phyloP scores from a whole-genome alignment of 1,284 basidiomycete genomes.

The Paramarasmius palmivorus region DNA sequence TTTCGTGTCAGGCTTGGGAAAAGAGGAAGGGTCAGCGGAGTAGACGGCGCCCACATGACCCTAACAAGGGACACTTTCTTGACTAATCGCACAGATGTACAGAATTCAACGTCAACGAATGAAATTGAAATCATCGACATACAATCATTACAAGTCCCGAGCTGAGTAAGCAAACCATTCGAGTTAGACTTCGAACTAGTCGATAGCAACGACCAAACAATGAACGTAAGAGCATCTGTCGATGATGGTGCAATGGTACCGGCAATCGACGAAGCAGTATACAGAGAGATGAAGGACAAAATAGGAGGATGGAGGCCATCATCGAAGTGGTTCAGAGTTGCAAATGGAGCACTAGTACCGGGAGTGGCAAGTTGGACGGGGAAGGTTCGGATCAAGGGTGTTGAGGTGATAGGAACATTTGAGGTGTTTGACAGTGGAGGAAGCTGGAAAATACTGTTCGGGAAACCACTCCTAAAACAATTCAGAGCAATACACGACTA shows the following conservation, averaged over 20 bases:
- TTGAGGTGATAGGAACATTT: conserved; percentile 19
- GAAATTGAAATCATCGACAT: conserved; percentile 6
- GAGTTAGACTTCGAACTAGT: background rate
- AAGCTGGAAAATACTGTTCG: conserved; percentile 31
- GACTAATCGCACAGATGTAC: background rate
- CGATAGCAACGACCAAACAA: background rate
- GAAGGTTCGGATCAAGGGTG: conserved; percentile 17
- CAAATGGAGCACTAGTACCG: conserved; percentile 26
- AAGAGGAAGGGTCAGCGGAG: conserved; percentile 5
- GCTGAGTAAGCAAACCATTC: conserved; percentile 3
- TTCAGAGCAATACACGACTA: conserved; percentile 29
- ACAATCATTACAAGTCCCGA: background rate
- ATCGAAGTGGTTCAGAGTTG: conserved; percentile 23
- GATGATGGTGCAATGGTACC: conserved; percentile 32
- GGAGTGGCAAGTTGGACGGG: conserved; percentile 28
- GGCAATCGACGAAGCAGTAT: conserved; percentile 22
- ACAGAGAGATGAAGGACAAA: conserved; percentile 14
- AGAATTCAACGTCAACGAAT: background rate
- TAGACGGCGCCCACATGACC: background rate
- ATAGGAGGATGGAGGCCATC: conserved; percentile 19
- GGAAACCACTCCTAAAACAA: conserved; percentile 27
- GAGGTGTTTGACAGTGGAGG: conserved; percentile 34
- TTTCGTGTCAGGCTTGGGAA: background rate
- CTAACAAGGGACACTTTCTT: background rate
- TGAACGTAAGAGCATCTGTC: conserved; percentile 17